Evolutionary conservation across 2,329 filamentous ascomycete species (phyloP), one percentile per base, ranked within the genome.

Genomic region (Ceratocystiopsis sp.): DNA sequence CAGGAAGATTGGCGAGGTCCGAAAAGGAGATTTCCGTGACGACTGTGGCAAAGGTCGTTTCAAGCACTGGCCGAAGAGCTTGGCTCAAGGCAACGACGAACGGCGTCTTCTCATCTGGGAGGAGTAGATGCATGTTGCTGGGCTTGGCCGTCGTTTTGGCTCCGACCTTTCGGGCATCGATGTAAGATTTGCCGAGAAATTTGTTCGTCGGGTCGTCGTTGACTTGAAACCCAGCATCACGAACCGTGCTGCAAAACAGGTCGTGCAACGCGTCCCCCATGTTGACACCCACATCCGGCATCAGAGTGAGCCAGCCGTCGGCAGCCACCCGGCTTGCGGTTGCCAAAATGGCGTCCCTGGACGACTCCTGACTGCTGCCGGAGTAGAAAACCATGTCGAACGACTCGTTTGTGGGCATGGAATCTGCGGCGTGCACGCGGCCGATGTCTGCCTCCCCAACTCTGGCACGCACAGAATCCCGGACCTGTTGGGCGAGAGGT

Each of bases 291-390:
- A 42, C 14, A 11, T 44, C 45, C 1, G 46, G 41, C 3, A 45
- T 17, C 10, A 50, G 9, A 4, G 45, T 17, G 1, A 50, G 38
- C 47, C 47, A 47, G 12, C 48, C 47, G n/a, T 21, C 29, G 1
- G 41, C 42, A 0, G 44, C 29, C 10, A 29, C 25, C 7, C 10
- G 25, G 25, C 25, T 11, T 6, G 25, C 25, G 5, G 10, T 11
- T 4, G 25, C 25, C 7, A 7, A 2, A 29, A 29, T 29, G 25
- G 2, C 25, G 7, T 29, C 25, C 10, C 9, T 29, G 25, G 25
- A 29, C 25, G 10, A 10, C 4, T 29, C 5, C 25, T 29, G 25
- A 8, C 7, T 21, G 19, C 19, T 32, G 15, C 42, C 17, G 2
- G 42, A 46, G 33, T 36, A 45, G 14, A 49, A 10, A 2, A 42